Evolutionary conservation across 2,329 filamentous ascomycete species (phyloP), one percentile per base, ranked within the genome.

Genomic region (Cordyceps tenuipes): DNA sequence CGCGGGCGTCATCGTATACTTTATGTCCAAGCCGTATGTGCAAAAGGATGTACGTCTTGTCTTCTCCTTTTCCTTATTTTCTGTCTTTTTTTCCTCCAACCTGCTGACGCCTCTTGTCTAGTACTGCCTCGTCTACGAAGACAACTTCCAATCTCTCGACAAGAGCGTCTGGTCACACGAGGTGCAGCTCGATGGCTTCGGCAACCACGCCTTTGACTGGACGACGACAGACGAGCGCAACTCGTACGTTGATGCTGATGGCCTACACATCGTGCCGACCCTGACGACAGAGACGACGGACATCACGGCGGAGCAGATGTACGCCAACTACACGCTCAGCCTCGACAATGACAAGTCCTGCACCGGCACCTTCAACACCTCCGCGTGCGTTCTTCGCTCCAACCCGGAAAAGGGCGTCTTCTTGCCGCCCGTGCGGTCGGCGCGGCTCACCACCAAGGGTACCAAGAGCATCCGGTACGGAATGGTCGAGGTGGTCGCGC

Each of bases 191-290:
- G 70, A 73, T 58, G 77, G 72, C 10, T 78, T 73, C 63, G 75
- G 78, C 53, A 77, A 74, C n/a, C 77, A 77, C 17, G 72, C 75
- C 41, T 82, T 82, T 65, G 80, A 82, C 70, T 81, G 79, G 79
- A 81, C 80, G 0, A 82, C 80, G 6, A 71, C 68, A 3, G 78
- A 80, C 63, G 62, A 69, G 0, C 68, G 66, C 57, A 83, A 83
- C 67, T 70, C 75, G 15, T 82, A 77, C 66, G 71, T 76, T 41
- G 77, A 81, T 64, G 68, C 64, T 0, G 69, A 76, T 29, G 79
- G 79, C n/a, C 72, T 82, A 46, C 79, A 81, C 67, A 82, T 83
- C 55, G 75, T 80, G n/a, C 80, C 79, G 8, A 82, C 80, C 0
- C 68, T 82, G 19, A 81, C 79, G 15, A 73, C 72, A 31, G 68